Evolutionary conservation across 2,329 filamentous ascomycete genomes (phyloP).

Genomic region (Talaromyces sp.): DNA sequence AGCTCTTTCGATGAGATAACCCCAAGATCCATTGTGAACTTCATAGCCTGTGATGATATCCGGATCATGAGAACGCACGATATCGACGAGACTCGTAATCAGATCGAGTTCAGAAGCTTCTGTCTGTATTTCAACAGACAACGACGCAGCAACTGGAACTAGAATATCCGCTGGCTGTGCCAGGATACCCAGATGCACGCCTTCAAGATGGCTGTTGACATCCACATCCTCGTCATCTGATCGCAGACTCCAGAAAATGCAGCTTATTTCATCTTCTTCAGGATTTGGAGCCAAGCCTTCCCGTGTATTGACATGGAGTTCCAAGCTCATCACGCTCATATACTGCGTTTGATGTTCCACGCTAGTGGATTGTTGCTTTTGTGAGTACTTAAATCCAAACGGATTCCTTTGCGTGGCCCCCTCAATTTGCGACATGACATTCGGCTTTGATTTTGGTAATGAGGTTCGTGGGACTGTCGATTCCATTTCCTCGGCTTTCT

Average conservation of each 20-base stretch:
- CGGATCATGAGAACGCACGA: conserved; percentile 79
- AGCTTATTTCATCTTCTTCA: conserved; percentile 80
- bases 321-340: conserved; percentile 95
- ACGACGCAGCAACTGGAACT: conserved; percentile 59
- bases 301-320: conserved; percentile 85
- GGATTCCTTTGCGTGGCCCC: conserved; percentile 78
- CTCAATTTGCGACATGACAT: conserved; percentile 74
- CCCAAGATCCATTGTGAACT: conserved; percentile 90
- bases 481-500: conserved; percentile 19
- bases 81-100: conserved; percentile 78
- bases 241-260: conserved; percentile 86
- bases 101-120: conserved; percentile 80
- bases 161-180: conserved; percentile 62
- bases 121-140: conserved; percentile 62
- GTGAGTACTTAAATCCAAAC: conserved; percentile 81
- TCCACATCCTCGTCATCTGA: conserved; percentile 62
- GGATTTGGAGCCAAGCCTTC: conserved; percentile 80
- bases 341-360: conserved; percentile 83
- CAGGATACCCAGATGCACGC: conserved; percentile 65
- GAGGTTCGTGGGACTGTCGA: not conserved
- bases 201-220: conserved; percentile 47
- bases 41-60: conserved; percentile 94
- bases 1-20: conserved; percentile 88
- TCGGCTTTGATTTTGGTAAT: conserved; percentile 20
- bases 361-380: conserved; percentile 68